A percentile compares a stretch with the other conserved stretches of the same genome.
phyloP scores from a whole-genome alignment of 2,329 filamentous ascomycete species.

The Diaporthe helianthi region DNA sequence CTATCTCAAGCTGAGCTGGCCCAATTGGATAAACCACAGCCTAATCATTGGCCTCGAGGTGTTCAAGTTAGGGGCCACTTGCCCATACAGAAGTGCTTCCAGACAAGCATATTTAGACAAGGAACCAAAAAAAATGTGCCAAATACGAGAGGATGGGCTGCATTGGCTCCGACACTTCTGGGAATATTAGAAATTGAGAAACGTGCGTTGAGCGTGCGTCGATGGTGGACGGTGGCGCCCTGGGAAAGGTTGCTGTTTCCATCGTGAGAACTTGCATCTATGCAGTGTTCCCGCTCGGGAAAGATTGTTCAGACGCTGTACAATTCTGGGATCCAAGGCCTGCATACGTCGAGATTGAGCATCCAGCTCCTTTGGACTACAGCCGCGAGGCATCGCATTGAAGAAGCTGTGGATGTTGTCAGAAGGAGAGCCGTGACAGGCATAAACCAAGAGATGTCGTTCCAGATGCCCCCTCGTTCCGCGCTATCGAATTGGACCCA shows the following conservation, averaged over 20 bases:
- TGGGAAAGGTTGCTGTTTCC: background rate
- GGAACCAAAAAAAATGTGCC: background rate
- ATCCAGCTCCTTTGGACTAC: background rate
- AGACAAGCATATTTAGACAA: background rate
- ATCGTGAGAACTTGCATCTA: background rate
- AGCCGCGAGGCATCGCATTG: background rate
- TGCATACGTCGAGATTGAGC: background rate
- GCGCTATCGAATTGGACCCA: conserved; percentile 18
- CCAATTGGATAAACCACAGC: background rate
- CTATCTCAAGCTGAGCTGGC: background rate
- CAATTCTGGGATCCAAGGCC: background rate
- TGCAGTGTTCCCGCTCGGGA: background rate
- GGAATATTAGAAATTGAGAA: background rate
- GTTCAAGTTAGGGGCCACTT: no score
- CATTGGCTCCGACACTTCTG: no score
- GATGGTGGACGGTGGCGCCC: background rate
- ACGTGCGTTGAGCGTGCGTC: background rate
- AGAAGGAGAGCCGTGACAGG: background rate
- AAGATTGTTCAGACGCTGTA: background rate
- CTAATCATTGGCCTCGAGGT: background rate
- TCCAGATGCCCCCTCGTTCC: background rate
- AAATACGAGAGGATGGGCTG: fast-evolving
- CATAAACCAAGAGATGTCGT: conserved; percentile 15
- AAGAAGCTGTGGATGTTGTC: no score
- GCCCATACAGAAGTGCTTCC: background rate